Percentiles rank a stretch among this genome's conserved stretches.
Conservation (phyloP, 495 filamentous ascomycete genomes). For the Amphirosellinia nigrospora region DNA sequence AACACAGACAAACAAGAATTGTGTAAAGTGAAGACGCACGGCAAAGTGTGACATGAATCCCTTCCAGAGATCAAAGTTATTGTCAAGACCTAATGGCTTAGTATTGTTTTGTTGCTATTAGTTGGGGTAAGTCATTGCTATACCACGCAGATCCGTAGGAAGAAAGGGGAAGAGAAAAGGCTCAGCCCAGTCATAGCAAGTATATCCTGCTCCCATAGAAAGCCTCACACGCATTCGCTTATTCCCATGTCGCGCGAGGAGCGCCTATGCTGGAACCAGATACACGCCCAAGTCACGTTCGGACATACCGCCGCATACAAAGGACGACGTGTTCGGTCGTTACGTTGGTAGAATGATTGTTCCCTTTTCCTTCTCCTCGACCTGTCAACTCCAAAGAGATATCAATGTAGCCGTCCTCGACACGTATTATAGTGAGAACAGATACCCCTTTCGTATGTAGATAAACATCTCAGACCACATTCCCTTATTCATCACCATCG, state of each 20-base stretch:
- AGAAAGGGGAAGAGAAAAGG: neutral
- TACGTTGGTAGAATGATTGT: neutral
- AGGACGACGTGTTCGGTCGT: neutral
- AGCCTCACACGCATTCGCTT: neutral
- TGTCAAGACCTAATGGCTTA: neutral
- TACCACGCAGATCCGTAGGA: neutral
- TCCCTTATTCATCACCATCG: slow-evolving; percentile 18
- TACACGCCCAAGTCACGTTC: neutral
- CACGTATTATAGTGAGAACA: slow-evolving; percentile 18
- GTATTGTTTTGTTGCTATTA: slow-evolving; percentile 3
- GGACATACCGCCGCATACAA: slow-evolving; percentile 7
- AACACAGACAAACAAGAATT: slow-evolving; percentile 15
- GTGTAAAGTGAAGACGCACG: slow-evolving; percentile 19
- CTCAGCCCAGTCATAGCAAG: neutral
- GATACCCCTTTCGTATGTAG: slow-evolving; percentile 12
- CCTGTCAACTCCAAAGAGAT: slow-evolving; percentile 17
- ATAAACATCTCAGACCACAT: slow-evolving; percentile 6
- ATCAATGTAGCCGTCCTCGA: neutral
- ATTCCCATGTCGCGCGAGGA: neutral
- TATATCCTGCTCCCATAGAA: neutral
- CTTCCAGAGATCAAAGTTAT: neutral
- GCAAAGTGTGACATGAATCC: slow-evolving; percentile 7
- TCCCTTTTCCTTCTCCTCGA: slow-evolving; percentile 1
- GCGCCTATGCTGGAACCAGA: slow-evolving; percentile 1
- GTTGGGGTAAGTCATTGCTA: neutral